phyloP scores from a whole-genome alignment of 768 basidiomycete species.

The Russula dissimulans region DNA sequence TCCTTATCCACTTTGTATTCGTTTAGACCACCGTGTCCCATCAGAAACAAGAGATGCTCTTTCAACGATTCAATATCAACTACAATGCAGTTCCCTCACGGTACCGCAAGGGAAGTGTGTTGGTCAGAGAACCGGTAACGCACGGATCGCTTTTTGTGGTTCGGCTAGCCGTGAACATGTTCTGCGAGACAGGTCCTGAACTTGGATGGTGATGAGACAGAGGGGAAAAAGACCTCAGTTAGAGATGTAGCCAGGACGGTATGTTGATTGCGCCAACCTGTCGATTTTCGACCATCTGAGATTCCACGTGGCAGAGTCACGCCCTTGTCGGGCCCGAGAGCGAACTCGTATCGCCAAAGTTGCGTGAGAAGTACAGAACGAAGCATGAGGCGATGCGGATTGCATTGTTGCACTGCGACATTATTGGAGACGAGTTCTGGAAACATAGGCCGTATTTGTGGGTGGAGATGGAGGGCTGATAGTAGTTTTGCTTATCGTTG shows the following conservation, averaged over 20 bases:
- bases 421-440: conserved; percentile 83
- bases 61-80: conserved; percentile 73
- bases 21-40: conserved; percentile 78
- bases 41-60: conserved; percentile 89
- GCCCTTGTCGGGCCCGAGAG: background rate
- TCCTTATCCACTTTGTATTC: background rate
- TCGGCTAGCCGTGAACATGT: background rate
- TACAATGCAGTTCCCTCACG: conserved; percentile 68
- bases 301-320: background rate
- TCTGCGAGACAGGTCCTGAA: background rate
- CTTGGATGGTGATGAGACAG: background rate
- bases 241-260: background rate
- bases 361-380: conserved; percentile 21
- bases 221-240: background rate
- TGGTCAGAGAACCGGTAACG: conserved; percentile 57
- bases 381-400: conserved; percentile 36
- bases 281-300: background rate
- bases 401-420: conserved; percentile 67
- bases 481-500: background rate
- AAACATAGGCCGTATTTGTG: conserved; percentile 40
- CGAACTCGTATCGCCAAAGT: background rate
- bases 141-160: background rate
- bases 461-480: conserved; percentile 24
- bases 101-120: conserved; percentile 77
- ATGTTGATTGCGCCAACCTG: background rate